Base-by-base conservation (phyloP, 1,284 basidiomycete genomes). In the Ustilago loliicola region DNA sequence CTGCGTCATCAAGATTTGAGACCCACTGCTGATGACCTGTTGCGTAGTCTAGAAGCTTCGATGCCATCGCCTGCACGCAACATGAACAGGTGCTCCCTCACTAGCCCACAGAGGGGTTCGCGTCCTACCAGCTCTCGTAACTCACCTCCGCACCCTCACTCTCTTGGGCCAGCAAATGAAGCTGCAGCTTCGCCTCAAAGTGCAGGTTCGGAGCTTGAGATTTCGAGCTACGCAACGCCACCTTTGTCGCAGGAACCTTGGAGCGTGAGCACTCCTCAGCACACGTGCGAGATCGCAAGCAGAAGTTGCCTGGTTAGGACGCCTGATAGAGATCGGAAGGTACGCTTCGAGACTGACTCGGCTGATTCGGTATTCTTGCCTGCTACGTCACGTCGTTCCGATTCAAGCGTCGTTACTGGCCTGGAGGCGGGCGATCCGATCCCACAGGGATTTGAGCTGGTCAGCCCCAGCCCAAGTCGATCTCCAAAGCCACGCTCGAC, bases 1-100 rank as follows among this genome's bases (percentile, higher is more conserved):
- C 58, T 81, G 29, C 63, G 65, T 1, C 78, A 80, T 52, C 70
- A 74, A 36, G 80, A 81, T 34, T 45, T 62, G 7, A 62, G 80
- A 5, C 80, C 80, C 0, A 69, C 65, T n/a, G 80, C 80, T 19
- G 68, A 72, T 11, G 67, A 62, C 17, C 50, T 81, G n/a, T 51
- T 38, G 13, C 48, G 72, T 11, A 52, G 59, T 15, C 59, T 77
- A 0, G 54, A 60, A 25, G 51, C 65, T 2, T 40, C 59, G 23
- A 45, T 50, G 17, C 36, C 63, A 19, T 17, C 38, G 4, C 27
- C 27, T 10, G 25, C 59, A 10, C 55, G 13, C 1, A 29, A 17
- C 21, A 6, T 8, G 0, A 21, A 36, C 17, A 27, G 23, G 30
- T 48, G 54, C 8, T 50, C 61, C 4, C 27, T 34, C 13, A 40